Base-by-base conservation (phyloP, 2,329 filamentous ascomycete genomes). In the Paecilomyces niveus region DNA sequence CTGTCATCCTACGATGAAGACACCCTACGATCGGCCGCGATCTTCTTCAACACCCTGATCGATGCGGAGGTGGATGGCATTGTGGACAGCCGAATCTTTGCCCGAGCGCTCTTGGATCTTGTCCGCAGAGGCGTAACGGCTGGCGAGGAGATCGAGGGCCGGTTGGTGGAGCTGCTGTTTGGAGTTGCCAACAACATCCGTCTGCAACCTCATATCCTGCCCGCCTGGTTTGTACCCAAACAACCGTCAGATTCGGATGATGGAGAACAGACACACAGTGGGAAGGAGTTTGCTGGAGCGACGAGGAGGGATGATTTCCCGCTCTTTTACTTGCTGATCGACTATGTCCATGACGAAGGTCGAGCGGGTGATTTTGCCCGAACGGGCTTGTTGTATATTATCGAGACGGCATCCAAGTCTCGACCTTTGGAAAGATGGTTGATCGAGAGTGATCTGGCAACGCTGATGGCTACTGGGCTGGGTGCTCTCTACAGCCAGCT, bases 11-110 rank as follows among this genome's bases (percentile, higher is more conserved):
- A 90, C 72, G 89, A 96, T 73, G 89, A 95, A 67, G 88, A 85
- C 69, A 88, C 97, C 68, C 88, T 97, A 65, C 87, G 88, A 63
- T 89, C 93, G 69, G 89, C 90, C 26, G 89, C 96, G 39, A 80
- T 88, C 49, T 87, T 97, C 70, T 97, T 97, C 74, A 91, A 90
- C 58, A 92, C 91, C 15, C 82, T 99, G 62, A 90, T 97, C 67
- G 94, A 99, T 75, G 94, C 92, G 72, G 94, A 97, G 74, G 92
- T 97, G 76, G 94, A 97, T 71, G 91, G 92, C 35, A 95, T 97
- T 68, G 85, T 97, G 54, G 90, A 95, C 69, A 95, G 89, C 68
- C 84, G 88, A 32, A 82, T 85, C 57, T 99, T 99, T 72, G 91
- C 94, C 2, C 85, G 87, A 59, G 93, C 90, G 67, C 75, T 99